Evolutionary conservation across 78 protist species (phyloP).

Genomic region (Goniomonas avonlea): DNA sequence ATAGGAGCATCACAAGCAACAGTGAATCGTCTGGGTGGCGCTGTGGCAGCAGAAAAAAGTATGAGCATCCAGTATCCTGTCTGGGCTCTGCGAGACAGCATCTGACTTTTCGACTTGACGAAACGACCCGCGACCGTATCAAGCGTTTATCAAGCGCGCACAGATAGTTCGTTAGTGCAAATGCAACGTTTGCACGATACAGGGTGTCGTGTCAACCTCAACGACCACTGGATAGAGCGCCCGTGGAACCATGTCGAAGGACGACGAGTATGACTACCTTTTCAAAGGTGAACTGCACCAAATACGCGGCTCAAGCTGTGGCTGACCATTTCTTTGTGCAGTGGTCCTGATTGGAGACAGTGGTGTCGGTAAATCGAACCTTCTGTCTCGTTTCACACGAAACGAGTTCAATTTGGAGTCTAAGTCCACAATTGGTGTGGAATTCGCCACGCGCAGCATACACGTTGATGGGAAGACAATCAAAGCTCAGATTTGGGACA

Average conservation of each 20-base stretch:
- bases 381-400: slow-evolving; percentile 74
- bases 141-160: too few species aligned
- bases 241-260: slow-evolving; percentile 14
- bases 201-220: too few species aligned
- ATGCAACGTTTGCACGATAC: too few species aligned
- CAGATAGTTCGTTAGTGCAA: too few species aligned
- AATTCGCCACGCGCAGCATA: slow-evolving; percentile 89
- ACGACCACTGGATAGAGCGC: too few species aligned
- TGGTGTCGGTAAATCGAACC: slow-evolving; percentile 93
- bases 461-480: slow-evolving; percentile 77
- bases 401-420: slow-evolving; percentile 94
- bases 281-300: slow-evolving; percentile 35
- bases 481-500: slow-evolving; percentile 93
- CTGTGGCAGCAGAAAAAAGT: neutral
- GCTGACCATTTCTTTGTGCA: neutral
- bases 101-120: too few species aligned
- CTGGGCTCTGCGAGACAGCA: too few species aligned
- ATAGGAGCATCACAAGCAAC: neutral
- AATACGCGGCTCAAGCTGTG: neutral
- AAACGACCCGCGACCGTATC: too few species aligned
- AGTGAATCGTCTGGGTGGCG: neutral
- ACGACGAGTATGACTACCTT: slow-evolving; percentile 40
- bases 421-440: slow-evolving; percentile 98
- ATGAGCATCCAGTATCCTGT: too few species aligned
- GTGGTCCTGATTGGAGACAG: slow-evolving; percentile 97